Evolutionary conservation across 2,329 filamentous ascomycete species (phyloP), one percentile per base, ranked within the genome.

Genomic region (Nemania sp.): DNA sequence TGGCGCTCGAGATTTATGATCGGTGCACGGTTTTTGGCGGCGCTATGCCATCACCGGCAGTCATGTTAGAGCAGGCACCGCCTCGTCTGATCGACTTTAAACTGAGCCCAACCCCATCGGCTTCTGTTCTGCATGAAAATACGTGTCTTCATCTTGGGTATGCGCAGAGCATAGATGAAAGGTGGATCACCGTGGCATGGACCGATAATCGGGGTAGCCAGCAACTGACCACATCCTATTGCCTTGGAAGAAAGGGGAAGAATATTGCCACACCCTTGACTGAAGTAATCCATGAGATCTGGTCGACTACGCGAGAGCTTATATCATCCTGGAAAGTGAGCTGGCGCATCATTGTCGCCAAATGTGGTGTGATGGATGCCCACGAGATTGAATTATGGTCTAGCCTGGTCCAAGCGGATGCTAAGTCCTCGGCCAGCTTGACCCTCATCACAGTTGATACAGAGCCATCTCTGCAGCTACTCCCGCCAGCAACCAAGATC

Each of bases 121-220:
- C 86, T 17, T 90, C 91, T 17, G 78, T 94, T 5, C 79, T 95
- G 54, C 85, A 89, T 57, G 91, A 95, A 71, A 91, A 92, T 65
- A 90, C 87, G 0, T 89, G 89, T 69, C 85, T 96, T 32, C 91
- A 96, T 72, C 79, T 96, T 46, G 90, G 89, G 1, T 96, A 96
- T 69, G 85, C 89, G 1, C 83, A 87, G 57, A 93, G 90, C 69
- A 80, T 88, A 11, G 90, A 94, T 72, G 86, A 89, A 18, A 80
- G 87, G 9, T 96, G 92, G 92, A 78, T 95, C 39, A 89, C 88
- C 12, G 89, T 87, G 5, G 89, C 89, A 0, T 96, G 91, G 91
- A 91, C 88, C 1, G 90, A 96, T 71, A 91, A 87, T 66, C 84
- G 84, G 25, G 91, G 91, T 1, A 86, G 84, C 60, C 86, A 90